Base-by-base conservation (phyloP, 177 flowering plant genomes). In the Vitis hybrid region DNA sequence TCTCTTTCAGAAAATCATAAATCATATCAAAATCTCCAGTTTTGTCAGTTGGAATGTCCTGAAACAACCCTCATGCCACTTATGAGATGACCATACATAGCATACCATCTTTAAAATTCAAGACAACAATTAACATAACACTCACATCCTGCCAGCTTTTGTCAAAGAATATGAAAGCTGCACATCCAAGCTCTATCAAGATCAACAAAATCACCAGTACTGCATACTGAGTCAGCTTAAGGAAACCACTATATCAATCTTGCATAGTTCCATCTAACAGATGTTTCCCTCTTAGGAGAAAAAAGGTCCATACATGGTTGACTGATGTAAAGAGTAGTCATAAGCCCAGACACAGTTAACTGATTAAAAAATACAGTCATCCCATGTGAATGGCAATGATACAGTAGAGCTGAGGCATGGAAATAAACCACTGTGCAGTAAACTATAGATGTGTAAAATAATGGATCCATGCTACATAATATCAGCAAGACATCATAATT, bases 151-250 rank as follows among this genome's bases (percentile, higher is more conserved):
- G 66, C 99, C 99, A 95, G 82, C 86, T 86, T 66, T 82, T 89
- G 83, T 94, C 94, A 76, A 94, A 94, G 84, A 81, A 94, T 58
- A 94, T 86, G 83, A 92, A 92, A 73, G 93, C 97, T 65, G 97
- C 98, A 80, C 80, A 80, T 71, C 95, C 98, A 59, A 90, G 73
- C 80, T 94, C 95, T 11, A 81, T 81, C 78, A 92, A 70, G 78
- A 94, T 92, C 88, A 94, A 79, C 71, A 94, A 75, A 71, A 91
- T 28, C 71, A 94, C 75, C 74, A 94, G 76, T 11, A 90, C 69
- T 19, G 97, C 83, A 71, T 87, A 94, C 97, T 94, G 76, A 66
- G 19, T 53, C 14, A 15, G 38, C 69, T 87, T 85, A 89, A 90
- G 94, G 90, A 85, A 80, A 73, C 63, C 75, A 33, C 31, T 13